Conservation (phyloP, 805 yeast species). For the Wickerhamiella hasegawae region DNA sequence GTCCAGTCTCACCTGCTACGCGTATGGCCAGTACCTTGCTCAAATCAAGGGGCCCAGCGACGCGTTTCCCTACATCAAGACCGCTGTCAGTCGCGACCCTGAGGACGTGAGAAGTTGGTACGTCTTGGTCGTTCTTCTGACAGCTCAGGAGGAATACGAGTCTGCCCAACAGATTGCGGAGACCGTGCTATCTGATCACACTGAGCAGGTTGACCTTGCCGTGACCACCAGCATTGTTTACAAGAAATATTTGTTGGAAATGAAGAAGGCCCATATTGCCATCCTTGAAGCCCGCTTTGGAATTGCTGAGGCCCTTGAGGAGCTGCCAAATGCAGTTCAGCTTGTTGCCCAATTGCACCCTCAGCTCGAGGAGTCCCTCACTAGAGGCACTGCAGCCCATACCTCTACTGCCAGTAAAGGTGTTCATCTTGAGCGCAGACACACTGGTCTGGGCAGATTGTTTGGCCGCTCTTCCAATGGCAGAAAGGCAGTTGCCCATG, state of each 20-base stretch:
- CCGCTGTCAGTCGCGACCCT: slow-evolving; percentile 25
- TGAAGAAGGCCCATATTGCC: slow-evolving; percentile 61
- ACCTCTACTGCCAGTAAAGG: neutral
- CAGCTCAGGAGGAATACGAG: slow-evolving; percentile 41
- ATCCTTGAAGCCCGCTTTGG: slow-evolving; percentile 50
- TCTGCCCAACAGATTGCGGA: slow-evolving; percentile 42
- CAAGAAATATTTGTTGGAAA: slow-evolving; percentile 38
- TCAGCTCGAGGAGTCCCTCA: neutral
- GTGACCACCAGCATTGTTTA: slow-evolving; percentile 17
- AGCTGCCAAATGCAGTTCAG: slow-evolving; percentile 49
- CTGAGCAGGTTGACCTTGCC: slow-evolving; percentile 5
- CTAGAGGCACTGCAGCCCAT: neutral
- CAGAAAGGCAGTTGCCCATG: neutral
- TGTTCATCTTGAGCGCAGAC: neutral
- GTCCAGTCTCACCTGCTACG: slow-evolving; percentile 9
- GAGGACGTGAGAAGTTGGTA: slow-evolving; percentile 51
- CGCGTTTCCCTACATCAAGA: slow-evolving; percentile 15
- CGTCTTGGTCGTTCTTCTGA: slow-evolving; percentile 43
- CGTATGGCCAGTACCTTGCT: slow-evolving; percentile 20
- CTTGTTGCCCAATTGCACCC: slow-evolving; percentile 34
- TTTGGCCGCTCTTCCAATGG: too few species aligned
- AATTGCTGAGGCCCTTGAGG: slow-evolving; percentile 39
- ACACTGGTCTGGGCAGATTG: neutral
- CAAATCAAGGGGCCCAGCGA: slow-evolving; percentile 11
- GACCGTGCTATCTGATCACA: slow-evolving; percentile 33